Evolutionary conservation across 2,329 filamentous ascomycete species (phyloP).

Genomic region (Penicillium hesseltinei): DNA sequence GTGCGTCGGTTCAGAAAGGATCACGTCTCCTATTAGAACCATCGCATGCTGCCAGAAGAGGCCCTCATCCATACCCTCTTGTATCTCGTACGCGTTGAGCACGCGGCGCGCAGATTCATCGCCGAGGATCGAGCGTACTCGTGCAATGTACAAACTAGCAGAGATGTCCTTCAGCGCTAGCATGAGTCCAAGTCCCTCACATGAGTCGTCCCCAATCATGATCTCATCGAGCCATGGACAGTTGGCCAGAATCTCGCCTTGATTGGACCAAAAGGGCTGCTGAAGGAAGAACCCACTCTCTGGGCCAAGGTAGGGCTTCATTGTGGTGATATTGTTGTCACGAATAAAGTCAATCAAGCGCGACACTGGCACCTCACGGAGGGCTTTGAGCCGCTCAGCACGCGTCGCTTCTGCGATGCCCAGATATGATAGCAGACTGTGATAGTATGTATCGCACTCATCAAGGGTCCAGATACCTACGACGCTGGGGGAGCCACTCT

Average conservation of each 20-base stretch:
- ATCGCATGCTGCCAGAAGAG: too few species aligned
- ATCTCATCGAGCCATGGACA: neutral
- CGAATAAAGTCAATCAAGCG: neutral
- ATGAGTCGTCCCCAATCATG: neutral
- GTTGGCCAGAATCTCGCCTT: neutral
- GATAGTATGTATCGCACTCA: neutral
- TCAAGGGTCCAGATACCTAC: neutral
- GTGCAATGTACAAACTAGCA: neutral
- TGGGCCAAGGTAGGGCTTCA: neutral
- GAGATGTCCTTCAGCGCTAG: neutral
- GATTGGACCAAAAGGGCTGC: neutral
- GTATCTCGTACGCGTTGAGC: too few species aligned
- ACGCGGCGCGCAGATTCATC: too few species aligned
- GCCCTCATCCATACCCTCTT: too few species aligned
- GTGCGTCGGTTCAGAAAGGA: too few species aligned
- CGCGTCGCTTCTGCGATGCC: neutral
- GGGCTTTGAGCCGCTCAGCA: neutral
- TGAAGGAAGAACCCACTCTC: neutral
- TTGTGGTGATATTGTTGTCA: neutral
- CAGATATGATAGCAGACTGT: neutral
- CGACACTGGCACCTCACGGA: neutral
- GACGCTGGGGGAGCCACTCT: neutral
- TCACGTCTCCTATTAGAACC: too few species aligned
- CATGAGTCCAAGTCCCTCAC: too few species aligned
- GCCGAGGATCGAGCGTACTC: too few species aligned